Base-by-base conservation (phyloP, 495 filamentous ascomycete genomes). In the Xylaria flabelliformis region DNA sequence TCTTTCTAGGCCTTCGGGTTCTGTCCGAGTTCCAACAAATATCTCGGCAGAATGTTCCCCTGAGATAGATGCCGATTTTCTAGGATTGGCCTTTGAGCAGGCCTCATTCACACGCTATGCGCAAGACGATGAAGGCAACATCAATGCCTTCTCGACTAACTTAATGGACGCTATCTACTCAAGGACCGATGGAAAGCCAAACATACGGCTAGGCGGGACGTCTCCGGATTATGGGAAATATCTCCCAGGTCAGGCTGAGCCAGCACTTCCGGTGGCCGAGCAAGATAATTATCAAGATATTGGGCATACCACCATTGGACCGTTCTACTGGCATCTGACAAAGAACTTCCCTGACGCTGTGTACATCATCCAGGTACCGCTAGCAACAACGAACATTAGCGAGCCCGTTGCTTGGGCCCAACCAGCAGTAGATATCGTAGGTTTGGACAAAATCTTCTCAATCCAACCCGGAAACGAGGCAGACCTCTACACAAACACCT, bases 381-480 rank as follows among this genome's bases (percentile, higher is more conserved):
- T 80, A 15, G 78, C 76, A 0, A 80, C 76, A 4, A 78, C 70
- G 0, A 80, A 80, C 44, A 50, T 80, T 3, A 80, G 76, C 68
- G 78, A 80, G 41, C 58, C 76, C 7, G 61, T 80, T 29, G 73
- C 73, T 10, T 80, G 78, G 78, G 63, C 69, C 32, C 66, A 77
- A 42, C 73, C 78, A 6, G 76, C 78, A 3, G 74, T 80, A 4
- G 32, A 74, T 2, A 58, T 39, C 13, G 71, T 80, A 42, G 74
- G 73, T 24, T 3, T 74, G 4, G 72, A 73, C 15, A 75, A 71
- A n/a, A 78, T 80, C 42, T 75, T 76, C 56, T 76, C 78, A 15
- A 78, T 80, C 21, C 76, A 78, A 29, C 74, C 76, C 4, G 78
- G 78, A 4, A 78, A 80, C 51, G 76, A 80, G 39, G 68, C 78